These are phyloP conservation scores for Penicillium roqueforti DNA, from an alignment of 495 filamentous ascomycete species.

Conservation along the genomic window DNA sequence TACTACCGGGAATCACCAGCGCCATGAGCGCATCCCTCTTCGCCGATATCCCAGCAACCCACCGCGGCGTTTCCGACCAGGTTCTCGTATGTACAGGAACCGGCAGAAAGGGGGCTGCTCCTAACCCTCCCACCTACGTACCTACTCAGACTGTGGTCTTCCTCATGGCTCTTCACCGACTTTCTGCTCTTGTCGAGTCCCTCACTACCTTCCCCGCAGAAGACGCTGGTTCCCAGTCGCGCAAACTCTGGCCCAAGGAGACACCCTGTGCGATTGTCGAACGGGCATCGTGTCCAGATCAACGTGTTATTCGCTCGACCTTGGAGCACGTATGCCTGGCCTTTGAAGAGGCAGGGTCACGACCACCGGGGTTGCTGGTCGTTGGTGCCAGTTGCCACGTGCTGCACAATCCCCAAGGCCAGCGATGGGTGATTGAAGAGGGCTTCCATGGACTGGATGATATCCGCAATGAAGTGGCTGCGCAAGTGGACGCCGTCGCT, in stretches of 20 bases:
- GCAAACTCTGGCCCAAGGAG: conserved; percentile 43
- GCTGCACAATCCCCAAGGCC: conserved; percentile 49
- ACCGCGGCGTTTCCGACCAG: conserved; percentile 86
- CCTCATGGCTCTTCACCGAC: conserved; percentile 88
- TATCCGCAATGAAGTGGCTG: conserved; percentile 27
- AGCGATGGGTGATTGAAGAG: conserved; percentile 84
- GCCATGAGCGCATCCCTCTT: conserved; percentile 84
- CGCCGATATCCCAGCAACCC: conserved; percentile 80
- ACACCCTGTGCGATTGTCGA: conserved; percentile 92
- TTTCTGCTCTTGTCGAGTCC: conserved; percentile 64
- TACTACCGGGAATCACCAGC: conserved; percentile 87
- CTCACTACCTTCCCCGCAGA: conserved; percentile 43
- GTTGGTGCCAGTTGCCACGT: conserved; percentile 81
- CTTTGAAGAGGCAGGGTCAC: conserved; percentile 82
- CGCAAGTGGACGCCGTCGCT: conserved; percentile 19
- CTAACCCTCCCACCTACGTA: conserved; percentile 74
- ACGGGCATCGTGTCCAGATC: conserved; percentile 89
- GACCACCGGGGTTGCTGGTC: conserved; percentile 89
- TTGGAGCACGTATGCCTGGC: conserved; percentile 73
- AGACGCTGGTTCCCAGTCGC: conserved; percentile 16
- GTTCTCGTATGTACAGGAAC: conserved; percentile 93
- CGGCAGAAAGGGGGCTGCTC: conserved; percentile 81
- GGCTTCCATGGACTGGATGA: conserved; percentile 67
- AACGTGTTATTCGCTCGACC: conserved; percentile 85
- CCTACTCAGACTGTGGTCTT: conserved; percentile 83